phyloP scores from a whole-genome alignment of 2,329 filamentous ascomycete genomes.

The Sporothrix brunneoviolacea region DNA sequence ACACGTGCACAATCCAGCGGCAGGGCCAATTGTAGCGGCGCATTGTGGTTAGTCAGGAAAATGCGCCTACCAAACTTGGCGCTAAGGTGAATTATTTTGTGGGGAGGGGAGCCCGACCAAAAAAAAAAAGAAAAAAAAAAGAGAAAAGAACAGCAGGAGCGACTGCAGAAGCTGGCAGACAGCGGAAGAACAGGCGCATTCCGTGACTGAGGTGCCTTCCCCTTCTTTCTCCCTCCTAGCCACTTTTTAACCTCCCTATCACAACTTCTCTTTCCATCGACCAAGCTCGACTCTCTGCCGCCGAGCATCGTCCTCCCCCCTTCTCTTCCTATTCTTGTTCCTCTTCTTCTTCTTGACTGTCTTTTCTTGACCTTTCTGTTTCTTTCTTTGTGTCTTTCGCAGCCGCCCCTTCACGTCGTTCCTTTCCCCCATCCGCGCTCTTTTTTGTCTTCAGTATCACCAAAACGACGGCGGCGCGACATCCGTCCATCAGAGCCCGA shows the following conservation, averaged over 20 bases:
- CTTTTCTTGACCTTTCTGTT: background rate
- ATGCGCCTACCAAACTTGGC: background rate
- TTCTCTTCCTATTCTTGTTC: background rate
- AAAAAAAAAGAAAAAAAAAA: slow-evolving; percentile 2
- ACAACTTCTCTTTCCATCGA: slow-evolving; percentile 7
- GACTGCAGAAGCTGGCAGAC: background rate
- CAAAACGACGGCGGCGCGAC: background rate
- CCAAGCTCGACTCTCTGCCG: slow-evolving; percentile 4
- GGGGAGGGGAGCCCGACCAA: background rate
- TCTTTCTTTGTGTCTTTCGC: background rate
- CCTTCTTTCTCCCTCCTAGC: slow-evolving; percentile 2
- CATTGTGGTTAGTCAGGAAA: background rate
- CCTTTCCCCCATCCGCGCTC: slow-evolving; percentile 2
- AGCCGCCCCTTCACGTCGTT: slow-evolving; percentile 5
- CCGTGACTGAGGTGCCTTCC: slow-evolving; percentile 1
- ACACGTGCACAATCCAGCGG: background rate
- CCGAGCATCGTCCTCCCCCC: background rate
- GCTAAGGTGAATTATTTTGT: slow-evolving; percentile 5
- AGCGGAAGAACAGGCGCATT: slow-evolving; percentile 4
- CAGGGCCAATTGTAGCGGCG: background rate
- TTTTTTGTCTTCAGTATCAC: background rate
- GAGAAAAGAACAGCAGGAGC: background rate
- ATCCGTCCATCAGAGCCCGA: background rate
- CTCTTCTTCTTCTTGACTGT: slow-evolving; percentile 1
- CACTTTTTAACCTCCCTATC: slow-evolving; percentile 4